Evolutionary conservation across 371 early-diverging fungal species (phyloP).

Genomic region (Mortierella sp.): DNA sequence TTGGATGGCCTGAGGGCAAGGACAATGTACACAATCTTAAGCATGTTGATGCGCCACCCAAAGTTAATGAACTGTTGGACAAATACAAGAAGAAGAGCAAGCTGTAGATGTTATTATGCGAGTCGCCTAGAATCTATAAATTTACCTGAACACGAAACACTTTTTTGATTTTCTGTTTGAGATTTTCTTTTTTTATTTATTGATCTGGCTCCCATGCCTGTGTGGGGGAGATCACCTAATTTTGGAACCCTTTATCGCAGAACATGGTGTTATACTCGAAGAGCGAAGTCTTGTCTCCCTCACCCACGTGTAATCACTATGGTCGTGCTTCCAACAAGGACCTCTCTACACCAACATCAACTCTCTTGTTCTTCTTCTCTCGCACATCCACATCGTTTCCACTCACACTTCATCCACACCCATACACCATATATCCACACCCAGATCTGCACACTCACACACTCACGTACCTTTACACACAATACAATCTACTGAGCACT

Average conservation of each 20-base stretch:
- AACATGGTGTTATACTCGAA: neutral
- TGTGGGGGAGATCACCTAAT: neutral
- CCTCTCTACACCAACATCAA: neutral
- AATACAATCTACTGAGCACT: neutral
- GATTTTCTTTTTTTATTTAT: too few species aligned
- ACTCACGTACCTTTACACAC: too few species aligned
- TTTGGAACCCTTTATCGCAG: neutral
- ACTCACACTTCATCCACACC: neutral
- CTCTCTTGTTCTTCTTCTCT: neutral
- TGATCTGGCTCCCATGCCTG: too few species aligned
- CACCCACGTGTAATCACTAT: neutral
- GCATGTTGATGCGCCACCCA: conserved; percentile 50
- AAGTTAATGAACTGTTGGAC: conserved; percentile 44
- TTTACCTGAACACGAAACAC: too few species aligned
- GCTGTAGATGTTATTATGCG: conserved; percentile 16
- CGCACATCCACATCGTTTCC: neutral
- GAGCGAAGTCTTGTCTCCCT: neutral
- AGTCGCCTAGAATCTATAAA: neutral
- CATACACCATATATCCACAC: too few species aligned
- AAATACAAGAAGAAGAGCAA: conserved; percentile 56
- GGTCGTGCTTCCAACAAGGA: neutral
- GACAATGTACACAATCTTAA: conserved; percentile 50
- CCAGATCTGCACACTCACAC: neutral
- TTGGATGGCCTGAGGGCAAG: conserved; percentile 56
- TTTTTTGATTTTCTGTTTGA: too few species aligned